Evolutionary conservation across 148 eudicot genomes (phyloP), one percentile per base, ranked within the genome.

Genomic region (Rhododendron ferrugineum): DNA sequence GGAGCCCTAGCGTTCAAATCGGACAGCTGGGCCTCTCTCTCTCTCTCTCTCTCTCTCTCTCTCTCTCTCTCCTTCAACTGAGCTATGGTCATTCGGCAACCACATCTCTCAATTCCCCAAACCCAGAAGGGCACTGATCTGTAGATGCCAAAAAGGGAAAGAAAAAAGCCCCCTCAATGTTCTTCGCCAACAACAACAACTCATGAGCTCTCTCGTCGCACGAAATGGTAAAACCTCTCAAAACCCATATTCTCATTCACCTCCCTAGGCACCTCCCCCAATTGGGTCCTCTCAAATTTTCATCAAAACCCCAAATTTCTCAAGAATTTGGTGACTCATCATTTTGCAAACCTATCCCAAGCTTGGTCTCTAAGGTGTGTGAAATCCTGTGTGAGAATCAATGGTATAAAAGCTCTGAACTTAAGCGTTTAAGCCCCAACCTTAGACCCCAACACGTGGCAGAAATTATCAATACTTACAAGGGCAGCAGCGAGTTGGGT

Each of bases 341-440:
- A 16, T 14, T 72, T n/a, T 83, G 68, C 66, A 30, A 64, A 47
- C 23, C 54, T 26, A 22, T n/a, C 58, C 54, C 84, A 2, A 70
- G 56, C 73, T 46, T 91, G 50, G 92, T 92, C 42, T 80, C 82
- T 1, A 88, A 84, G 34, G 90, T 93, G 18, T 93, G 90, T 83
- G 89, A 85, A 11, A 88, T 92, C 30, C 82, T 94, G 16, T 84
- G 79, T 28, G 80, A 84, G 14, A 37, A 60, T 58, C 83, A 73
- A 6, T 94, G 95, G 98, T 81, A 87, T 56, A 49, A 52, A 64
- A 93, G 91, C 88, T 30, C 84, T 9, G 91, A 93, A 75, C 92
- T 94, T 49, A 82, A 88, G 64, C 58, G 78, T 49, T 85, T 94
- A 85, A 84, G 88, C 83, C 87, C 82, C 4, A 87, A 79, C 15